Evolutionary conservation across 495 filamentous ascomycete genomes (phyloP).

Genomic region (Penicillium diatomitis): DNA sequence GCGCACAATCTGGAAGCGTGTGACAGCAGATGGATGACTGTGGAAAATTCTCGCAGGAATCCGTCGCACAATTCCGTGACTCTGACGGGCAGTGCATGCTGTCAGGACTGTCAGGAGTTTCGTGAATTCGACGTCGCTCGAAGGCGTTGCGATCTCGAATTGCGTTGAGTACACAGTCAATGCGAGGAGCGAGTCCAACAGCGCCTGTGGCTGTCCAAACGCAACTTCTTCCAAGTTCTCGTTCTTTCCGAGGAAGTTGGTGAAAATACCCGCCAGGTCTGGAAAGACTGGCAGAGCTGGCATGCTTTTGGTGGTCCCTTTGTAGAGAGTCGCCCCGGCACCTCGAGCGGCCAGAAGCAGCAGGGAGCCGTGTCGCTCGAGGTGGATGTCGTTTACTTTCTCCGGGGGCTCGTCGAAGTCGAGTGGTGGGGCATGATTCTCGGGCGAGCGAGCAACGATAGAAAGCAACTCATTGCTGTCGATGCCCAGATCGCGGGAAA

Average conservation of each 20-base stretch:
- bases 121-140: constrained; percentile 25
- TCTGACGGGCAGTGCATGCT: constrained; percentile 57
- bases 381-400: constrained; percentile 54
- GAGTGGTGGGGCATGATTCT: constrained; percentile 29
- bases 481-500: constrained; percentile 62
- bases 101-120: constrained; percentile 50
- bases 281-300: constrained; percentile 51
- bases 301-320: constrained; percentile 15
- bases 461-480: constrained; percentile 42
- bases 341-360: constrained; percentile 49
- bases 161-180: constrained; percentile 25
- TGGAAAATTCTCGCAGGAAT: constrained; percentile 68
- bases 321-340: constrained; percentile 29
- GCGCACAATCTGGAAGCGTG: constrained; percentile 66
- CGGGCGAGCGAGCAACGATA: constrained; percentile 25
- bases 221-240: constrained; percentile 29
- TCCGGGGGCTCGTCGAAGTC: constrained; percentile 35
- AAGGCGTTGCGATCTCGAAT: constrained; percentile 12
- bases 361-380: constrained; percentile 63
- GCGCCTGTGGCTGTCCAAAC: constrained; percentile 32
- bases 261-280: constrained; percentile 49
- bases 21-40: constrained; percentile 59
- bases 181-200: constrained; percentile 33
- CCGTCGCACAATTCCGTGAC: constrained; percentile 61
- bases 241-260: constrained; percentile 48